phyloP scores from a whole-genome alignment of 1,284 basidiomycete species.

The Tetrapyrgos nigripes region DNA sequence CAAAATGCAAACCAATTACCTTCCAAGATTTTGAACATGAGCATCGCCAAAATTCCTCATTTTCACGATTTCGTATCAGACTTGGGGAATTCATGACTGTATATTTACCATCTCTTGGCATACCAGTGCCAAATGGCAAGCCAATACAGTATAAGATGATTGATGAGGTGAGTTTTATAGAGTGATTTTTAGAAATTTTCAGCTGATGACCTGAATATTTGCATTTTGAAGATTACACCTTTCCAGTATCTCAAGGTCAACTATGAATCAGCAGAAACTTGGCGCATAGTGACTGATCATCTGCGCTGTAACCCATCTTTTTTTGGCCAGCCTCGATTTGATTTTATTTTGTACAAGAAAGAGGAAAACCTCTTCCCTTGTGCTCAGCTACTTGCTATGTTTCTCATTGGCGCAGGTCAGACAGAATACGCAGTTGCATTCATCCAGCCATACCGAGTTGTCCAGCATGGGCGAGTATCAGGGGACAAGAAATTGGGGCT shows the following conservation, averaged over 20 bases:
- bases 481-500: conserved; percentile 31
- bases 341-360: conserved; percentile 33
- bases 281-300: conserved; percentile 29
- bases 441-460: conserved; percentile 28
- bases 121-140: conserved; percentile 19
- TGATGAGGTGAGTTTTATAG: conserved; percentile 24
- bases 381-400: conserved; percentile 30
- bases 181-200: conserved; percentile 22
- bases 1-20: not conserved
- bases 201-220: conserved; percentile 17
- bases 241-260: conserved; percentile 28
- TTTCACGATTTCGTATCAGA: conserved; percentile 23
- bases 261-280: conserved; percentile 32
- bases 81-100: conserved; percentile 25
- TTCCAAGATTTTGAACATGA: conserved; percentile 24
- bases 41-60: conserved; percentile 17
- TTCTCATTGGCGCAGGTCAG: conserved; percentile 25
- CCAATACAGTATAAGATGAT: conserved; percentile 15
- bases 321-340: conserved; percentile 30
- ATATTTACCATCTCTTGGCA: conserved; percentile 16
- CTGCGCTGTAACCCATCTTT: conserved; percentile 38
- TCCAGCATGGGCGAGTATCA: conserved; percentile 2
- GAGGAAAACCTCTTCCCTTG: conserved; percentile 25
- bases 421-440: conserved; percentile 29
- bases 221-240: conserved; percentile 23